These are phyloP conservation scores for Calonectria henricotiae DNA, from an alignment of 2,329 filamentous ascomycete genomes.

Conservation along the genomic window DNA sequence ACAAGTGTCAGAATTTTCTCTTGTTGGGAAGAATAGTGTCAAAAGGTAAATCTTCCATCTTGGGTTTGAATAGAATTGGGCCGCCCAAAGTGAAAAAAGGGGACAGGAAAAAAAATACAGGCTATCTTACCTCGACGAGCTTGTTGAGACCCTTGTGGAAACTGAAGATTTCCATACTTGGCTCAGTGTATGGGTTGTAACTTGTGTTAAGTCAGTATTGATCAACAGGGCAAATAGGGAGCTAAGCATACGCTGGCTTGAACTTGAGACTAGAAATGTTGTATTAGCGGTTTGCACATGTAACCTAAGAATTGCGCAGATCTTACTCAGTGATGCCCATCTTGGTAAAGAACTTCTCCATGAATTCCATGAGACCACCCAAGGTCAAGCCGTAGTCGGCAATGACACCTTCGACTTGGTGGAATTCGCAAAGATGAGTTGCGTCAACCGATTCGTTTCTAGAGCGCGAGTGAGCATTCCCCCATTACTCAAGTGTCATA, in stretches of 20 bases:
- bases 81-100: not conserved
- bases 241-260: constrained; percentile 80
- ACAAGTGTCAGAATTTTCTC: constrained; percentile 16
- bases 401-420: constrained; percentile 98
- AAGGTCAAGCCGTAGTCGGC: constrained; percentile 95
- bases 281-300: constrained; percentile 10
- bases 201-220: constrained; percentile 22
- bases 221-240: not conserved
- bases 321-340: constrained; percentile 82
- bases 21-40: not conserved
- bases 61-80: not conserved
- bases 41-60: not conserved
- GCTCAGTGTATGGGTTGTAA: constrained; percentile 96
- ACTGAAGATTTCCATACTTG: constrained; percentile 98
- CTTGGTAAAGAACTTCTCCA: constrained; percentile 95
- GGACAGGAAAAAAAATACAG: not conserved
- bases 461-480: not conserved
- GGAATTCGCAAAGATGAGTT: constrained; percentile 97
- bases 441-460: constrained; percentile 97
- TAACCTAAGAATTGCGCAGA: not conserved
- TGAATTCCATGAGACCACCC: constrained; percentile 92
- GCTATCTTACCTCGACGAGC: constrained; percentile 78
- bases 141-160: constrained; percentile 92
- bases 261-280: constrained; percentile 78
- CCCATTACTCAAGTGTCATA: no score